Conservation (phyloP, 2,329 filamentous ascomycete species). For the Diaporthe vexans region DNA sequence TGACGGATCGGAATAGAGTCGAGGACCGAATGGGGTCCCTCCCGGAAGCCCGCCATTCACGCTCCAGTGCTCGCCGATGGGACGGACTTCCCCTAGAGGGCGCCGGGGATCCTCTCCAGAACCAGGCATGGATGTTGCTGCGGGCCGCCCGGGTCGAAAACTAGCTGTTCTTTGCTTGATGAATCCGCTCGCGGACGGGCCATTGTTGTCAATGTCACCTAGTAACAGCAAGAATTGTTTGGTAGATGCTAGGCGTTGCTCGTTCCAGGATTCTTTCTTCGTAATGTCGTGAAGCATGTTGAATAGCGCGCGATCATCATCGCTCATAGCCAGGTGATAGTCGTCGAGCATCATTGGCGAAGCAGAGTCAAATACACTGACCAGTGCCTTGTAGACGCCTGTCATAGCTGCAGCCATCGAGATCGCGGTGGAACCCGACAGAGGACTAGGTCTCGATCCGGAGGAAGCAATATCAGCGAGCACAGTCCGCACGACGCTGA, state of each 20-base stretch:
- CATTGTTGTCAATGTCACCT: conserved; percentile 59
- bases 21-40: conserved; percentile 48
- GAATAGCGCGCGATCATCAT: conserved; percentile 61
- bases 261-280: conserved; percentile 61
- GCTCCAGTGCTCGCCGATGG: conserved; percentile 56
- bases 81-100: conserved; percentile 56
- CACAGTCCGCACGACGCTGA: conserved; percentile 68
- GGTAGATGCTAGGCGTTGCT: conserved; percentile 61
- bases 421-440: conserved; percentile 13
- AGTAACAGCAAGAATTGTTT: conserved; percentile 65
- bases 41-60: conserved; percentile 46
- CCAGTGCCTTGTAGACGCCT: conserved; percentile 65
- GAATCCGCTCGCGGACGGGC: conserved; percentile 57
- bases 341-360: conserved; percentile 62
- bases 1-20: conserved; percentile 47
- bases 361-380: conserved; percentile 61
- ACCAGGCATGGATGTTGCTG: conserved; percentile 52
- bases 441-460: conserved; percentile 42
- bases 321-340: conserved; percentile 56
- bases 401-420: conserved; percentile 56
- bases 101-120: conserved; percentile 53
- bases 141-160: conserved; percentile 49
- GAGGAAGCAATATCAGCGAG: conserved; percentile 60
- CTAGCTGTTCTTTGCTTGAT: conserved; percentile 54
- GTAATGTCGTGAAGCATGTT: conserved; percentile 60